Base-by-base conservation (phyloP, 768 basidiomycete genomes). In the Mycena vulgaris region DNA sequence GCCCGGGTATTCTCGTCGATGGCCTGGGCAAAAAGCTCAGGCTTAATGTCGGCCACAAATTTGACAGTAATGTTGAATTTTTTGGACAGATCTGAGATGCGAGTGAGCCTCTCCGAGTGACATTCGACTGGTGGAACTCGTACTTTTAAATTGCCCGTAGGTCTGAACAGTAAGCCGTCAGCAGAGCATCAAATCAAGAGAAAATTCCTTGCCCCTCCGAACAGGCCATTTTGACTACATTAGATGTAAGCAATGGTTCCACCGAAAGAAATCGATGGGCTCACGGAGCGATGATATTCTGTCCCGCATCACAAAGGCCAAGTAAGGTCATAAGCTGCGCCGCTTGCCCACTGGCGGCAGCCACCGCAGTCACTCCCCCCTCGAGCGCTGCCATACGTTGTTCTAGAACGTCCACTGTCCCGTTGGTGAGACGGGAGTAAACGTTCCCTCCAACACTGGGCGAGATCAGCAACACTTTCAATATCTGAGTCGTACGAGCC, bases 1-100 rank as follows among this genome's bases (percentile, higher is more conserved):
- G 23, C 69, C 0, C 69, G 56, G 1, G 69, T 70, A 23, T 70
- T 70, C 25, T 47, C 63, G 45, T 70, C 69, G 27, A 70, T 70
- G 14, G 69, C 69, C 21, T 60, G 14, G 8, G 39, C 69, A 14
- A 70, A 70, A 7, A 70, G 59, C n/a, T 70, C 63, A 0, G 63
- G 63, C 8, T 70, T 65, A 30, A 70, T 23, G 59, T 65, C 58
- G 0, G 58, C 42, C 23, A 70, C 69, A 45, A 55, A 70, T 53
- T 70, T 70, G 37, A 70, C 47, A 3, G 52, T 60, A 7, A 70
- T 70, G 45, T 70, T 66, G 57, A 70, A 55, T 33, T 62, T 70
- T 42, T 66, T 66, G 35, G 61, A 61, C 45, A 66, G 25, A 13
- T 65, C 69, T 70, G 35, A 9, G 4, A 51, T 23, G 4, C 42